Evolutionary conservation across 1,284 basidiomycete genomes (phyloP), one percentile per base, ranked within the genome.

Genomic region (Pseudozyma pruni): DNA sequence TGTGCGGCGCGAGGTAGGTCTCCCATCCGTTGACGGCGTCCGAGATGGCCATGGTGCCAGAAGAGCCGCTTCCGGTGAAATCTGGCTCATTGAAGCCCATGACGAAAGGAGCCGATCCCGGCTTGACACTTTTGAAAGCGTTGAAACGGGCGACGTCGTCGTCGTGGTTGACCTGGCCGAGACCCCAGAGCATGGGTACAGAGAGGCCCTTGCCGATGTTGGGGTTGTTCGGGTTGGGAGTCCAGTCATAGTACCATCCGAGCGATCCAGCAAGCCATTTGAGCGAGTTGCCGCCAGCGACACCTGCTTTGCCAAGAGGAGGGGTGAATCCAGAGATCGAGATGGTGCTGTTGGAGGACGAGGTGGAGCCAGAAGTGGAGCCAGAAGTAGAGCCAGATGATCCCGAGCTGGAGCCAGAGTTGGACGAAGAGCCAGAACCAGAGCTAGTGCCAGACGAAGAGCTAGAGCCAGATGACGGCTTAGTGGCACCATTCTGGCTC

Each of bases 81-180:
- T 76, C 76, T 0, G 72, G 54, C 45, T 77, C 76, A 47, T 73
- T 78, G 37, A 69, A 71, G 23, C 75, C 75, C 47, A 71, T 68
- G 3, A 78, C 68, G 32, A 69, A 74, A 7, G 52, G 43, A 8
- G 45, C 35, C 1, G 42, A 45, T 0, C 74, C 75, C 3, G 62
- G 58, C 22, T 39, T 52, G 43, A 78, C 41, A 46, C 72, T 60
- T 55, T 78, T 61, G 45, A 76, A 78, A 1, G 59, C 72, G 4
- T 55, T 34, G 41, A 75, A 71, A n/a, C 75, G 71, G 8, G 53
- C 38, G 19, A 22, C 39, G 33, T 78, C 74, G 33, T 78, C 57
- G 38, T 76, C 72, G 44, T 75, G 69, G 33, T 51, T 32, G 35
- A 55, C 53, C 11, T 60, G 50, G 13, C 75, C 75, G 9, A 74